Base-by-base conservation (phyloP, 306 rosid species). In the Sicyos baderoa region DNA sequence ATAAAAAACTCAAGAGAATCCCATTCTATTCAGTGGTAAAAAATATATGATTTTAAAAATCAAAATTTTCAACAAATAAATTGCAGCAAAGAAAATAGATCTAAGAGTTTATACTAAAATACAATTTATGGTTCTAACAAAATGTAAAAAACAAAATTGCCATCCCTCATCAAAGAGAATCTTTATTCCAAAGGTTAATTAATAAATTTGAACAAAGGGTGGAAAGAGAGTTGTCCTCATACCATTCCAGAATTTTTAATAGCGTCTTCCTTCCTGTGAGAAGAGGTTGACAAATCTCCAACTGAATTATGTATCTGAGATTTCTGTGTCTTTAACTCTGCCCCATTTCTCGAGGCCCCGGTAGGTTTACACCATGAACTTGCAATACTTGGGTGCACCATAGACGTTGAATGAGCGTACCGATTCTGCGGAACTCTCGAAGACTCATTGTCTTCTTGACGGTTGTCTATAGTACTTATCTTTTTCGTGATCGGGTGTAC, bases 191-290 rank as follows among this genome's bases (percentile, higher is more conserved):
- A 12, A 47, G 16, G 51, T 47, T 47, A 12, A 47, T 47, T 47
- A 47, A 12, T 48, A 5, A 57, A 57, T 27, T 56, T 58, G 44
- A 27, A 14, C 44, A 25, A 58, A 58, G 64, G 17, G 16, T 59
- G 67, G 19, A 32, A 29, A 60, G 67, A 22, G 62, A 63, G 48
- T 47, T 70, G 65, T 23, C 23, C 68, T 13, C 27, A 80, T 86
- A 86, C 97, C 89, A 13, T 76, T 58, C 59, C 78, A 6, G 75
- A 44, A 71, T 84, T 88, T 79, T 47, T 79, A 27, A 40, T 21
- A 52, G 75, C 73, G 19, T 72, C 82, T 42, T 76, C 87, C 57
- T 83, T 87, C 64, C 62, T 75, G 16, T 62, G 15, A 10, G 79
- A 76, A 77, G 81, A 66, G 60, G 15, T 51, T 10, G 82, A 79